These are phyloP conservation scores for Termitomyces sp. DNA, from an alignment of 768 basidiomycete genomes.

Conservation along the genomic window DNA sequence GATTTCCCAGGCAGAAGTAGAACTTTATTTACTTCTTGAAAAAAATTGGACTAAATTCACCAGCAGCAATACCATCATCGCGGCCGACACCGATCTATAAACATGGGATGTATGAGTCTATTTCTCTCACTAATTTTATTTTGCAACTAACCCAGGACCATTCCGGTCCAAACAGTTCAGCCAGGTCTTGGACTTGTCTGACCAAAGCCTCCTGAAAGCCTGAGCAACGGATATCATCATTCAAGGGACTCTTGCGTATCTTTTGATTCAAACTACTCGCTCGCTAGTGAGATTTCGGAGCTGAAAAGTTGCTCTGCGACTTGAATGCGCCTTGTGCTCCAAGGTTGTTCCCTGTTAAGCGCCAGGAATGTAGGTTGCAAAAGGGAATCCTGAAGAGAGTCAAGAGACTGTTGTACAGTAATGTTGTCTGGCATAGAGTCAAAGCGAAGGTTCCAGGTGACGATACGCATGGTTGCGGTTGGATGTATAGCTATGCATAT, in stretches of 20 bases:
- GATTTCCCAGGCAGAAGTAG: constrained; percentile 21
- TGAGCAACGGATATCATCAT: constrained; percentile 18
- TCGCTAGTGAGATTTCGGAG: constrained; percentile 38
- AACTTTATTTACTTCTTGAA: constrained; percentile 40
- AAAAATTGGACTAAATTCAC: constrained; percentile 66
- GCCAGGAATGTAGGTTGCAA: constrained; percentile 30
- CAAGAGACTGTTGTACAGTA: constrained; percentile 45
- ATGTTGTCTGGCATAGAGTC: constrained; percentile 52
- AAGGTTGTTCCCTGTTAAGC: constrained; percentile 45
- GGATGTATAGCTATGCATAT: neutral
- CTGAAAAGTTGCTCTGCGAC: constrained; percentile 46
- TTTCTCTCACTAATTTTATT: neutral
- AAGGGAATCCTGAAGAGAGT: constrained; percentile 41
- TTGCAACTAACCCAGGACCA: constrained; percentile 48
- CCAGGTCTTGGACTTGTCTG: constrained; percentile 56
- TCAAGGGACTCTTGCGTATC: neutral
- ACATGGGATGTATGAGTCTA: neutral
- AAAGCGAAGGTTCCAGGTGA: constrained; percentile 54
- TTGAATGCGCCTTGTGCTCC: constrained; percentile 49
- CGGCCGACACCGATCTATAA: constrained; percentile 57
- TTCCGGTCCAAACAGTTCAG: constrained; percentile 48
- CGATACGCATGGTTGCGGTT: constrained; percentile 31
- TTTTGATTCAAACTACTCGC: constrained; percentile 21
- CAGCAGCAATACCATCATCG: constrained; percentile 52
- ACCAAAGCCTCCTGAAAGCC: constrained; percentile 56